Percentiles rank a stretch among this genome's conserved stretches.
phyloP scores from a whole-genome alignment of 2,329 filamentous ascomycete genomes.

The Colletotrichum theobromicola region DNA sequence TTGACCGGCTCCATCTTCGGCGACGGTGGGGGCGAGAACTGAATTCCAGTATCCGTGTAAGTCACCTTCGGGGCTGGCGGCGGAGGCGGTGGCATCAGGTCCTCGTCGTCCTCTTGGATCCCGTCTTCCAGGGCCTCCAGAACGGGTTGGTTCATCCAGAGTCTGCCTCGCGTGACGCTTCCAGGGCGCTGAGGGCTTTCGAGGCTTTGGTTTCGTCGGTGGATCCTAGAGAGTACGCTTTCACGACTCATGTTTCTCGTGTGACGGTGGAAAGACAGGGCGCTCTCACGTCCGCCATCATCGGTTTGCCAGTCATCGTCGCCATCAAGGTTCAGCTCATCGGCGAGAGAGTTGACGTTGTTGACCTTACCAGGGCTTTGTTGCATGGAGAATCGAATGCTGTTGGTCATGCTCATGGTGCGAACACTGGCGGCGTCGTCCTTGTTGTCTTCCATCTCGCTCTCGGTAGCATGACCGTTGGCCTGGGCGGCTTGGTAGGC shows the following conservation, averaged over 20 bases:
- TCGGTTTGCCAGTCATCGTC: slow-evolving; percentile 77
- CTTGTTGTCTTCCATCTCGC: slow-evolving; percentile 65
- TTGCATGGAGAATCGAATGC: slow-evolving; percentile 77
- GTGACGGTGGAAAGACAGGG: slow-evolving; percentile 57
- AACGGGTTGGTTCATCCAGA: slow-evolving; percentile 59
- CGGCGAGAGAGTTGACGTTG: slow-evolving; percentile 80
- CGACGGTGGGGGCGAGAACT: slow-evolving; percentile 84
- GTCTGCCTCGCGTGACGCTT: slow-evolving; percentile 58
- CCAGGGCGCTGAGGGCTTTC: slow-evolving; percentile 62
- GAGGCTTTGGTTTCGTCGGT: slow-evolving; percentile 61
- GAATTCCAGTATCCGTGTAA: slow-evolving; percentile 79
- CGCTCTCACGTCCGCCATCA: slow-evolving; percentile 71
- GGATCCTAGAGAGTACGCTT: slow-evolving; percentile 54
- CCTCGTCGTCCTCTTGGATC: slow-evolving; percentile 55
- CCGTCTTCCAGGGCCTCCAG: slow-evolving; percentile 60
- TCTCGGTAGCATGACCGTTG: slow-evolving; percentile 50
- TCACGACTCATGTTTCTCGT: slow-evolving; percentile 63
- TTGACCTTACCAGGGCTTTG: slow-evolving; percentile 54
- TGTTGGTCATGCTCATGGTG: slow-evolving; percentile 75
- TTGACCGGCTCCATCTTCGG: slow-evolving; percentile 55
- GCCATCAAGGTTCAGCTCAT: slow-evolving; percentile 87
- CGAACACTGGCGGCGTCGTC: slow-evolving; percentile 78
- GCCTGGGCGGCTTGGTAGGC: slow-evolving; percentile 65
- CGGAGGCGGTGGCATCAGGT: slow-evolving; percentile 26
- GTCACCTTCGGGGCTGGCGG: slow-evolving; percentile 43